Conservation (phyloP, 495 filamentous ascomycete species). For the Neurospora sp. region DNA sequence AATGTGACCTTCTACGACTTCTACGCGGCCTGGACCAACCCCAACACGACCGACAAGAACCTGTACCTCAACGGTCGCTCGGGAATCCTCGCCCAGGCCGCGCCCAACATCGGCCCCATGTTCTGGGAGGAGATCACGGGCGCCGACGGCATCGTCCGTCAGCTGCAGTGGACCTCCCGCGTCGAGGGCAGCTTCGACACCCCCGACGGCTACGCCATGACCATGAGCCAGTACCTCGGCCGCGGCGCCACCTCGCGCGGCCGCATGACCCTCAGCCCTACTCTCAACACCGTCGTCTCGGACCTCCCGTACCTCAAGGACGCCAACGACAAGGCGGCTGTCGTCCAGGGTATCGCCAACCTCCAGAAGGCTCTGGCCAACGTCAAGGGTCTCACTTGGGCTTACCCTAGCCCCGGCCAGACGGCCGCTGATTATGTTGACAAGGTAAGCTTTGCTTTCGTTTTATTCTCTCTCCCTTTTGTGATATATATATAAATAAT, state of each 20-base stretch:
- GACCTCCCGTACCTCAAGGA: conserved; percentile 45
- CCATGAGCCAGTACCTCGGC: conserved; percentile 56
- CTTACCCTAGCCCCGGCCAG: conserved; percentile 40
- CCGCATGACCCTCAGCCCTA: conserved; percentile 50
- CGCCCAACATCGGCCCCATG: conserved; percentile 56
- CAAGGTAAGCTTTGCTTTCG: conserved; percentile 5
- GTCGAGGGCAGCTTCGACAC: conserved; percentile 44
- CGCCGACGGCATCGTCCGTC: conserved; percentile 52
- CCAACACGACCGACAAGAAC: conserved; percentile 24
- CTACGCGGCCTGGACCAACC: conserved; percentile 45
- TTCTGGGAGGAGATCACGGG: conserved; percentile 51
- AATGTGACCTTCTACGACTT: conserved; percentile 55
- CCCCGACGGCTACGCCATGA: conserved; percentile 40
- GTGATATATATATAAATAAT: too few relatives aligned
- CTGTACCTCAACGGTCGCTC: conserved; percentile 35
- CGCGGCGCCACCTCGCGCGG: conserved; percentile 52
- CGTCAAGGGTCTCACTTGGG: conserved; percentile 43
- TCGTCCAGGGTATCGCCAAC: conserved; percentile 49
- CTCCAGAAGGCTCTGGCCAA: conserved; percentile 44
- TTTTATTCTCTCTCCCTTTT: too few relatives aligned
- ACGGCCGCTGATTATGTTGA: conserved; percentile 46
- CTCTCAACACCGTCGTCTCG: conserved; percentile 44
- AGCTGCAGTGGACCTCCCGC: conserved; percentile 56
- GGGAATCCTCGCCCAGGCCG: conserved; percentile 59
- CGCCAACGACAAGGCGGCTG: conserved; percentile 39